Percentiles rank a stretch among this genome's conserved stretches.
These are phyloP conservation scores for Myxozyma mucilagina DNA, from an alignment of 805 yeast genomes.

Conservation along the genomic window DNA sequence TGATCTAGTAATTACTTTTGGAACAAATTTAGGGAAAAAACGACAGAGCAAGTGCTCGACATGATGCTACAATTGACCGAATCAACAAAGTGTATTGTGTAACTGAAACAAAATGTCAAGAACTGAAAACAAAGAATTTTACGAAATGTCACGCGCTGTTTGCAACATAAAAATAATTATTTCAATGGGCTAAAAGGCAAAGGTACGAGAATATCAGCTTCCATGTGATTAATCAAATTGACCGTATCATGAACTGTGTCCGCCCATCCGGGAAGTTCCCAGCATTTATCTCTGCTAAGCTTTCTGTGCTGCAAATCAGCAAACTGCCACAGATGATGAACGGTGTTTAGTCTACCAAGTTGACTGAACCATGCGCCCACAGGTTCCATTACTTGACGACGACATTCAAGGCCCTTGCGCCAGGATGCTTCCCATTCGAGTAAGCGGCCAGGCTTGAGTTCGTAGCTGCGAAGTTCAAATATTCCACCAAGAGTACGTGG, in stretches of 20 bases:
- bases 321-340: constrained; percentile 49
- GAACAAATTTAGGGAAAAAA: too few species aligned
- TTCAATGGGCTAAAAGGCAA: constrained; percentile 45
- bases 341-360: constrained; percentile 45
- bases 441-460: constrained; percentile 44
- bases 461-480: constrained; percentile 46
- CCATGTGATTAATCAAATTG: constrained; percentile 43
- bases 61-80: too few species aligned
- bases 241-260: constrained; percentile 49
- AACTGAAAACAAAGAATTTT: too few species aligned
- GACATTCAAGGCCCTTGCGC: constrained; percentile 45
- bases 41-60: too few species aligned
- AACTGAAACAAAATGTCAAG: too few species aligned
- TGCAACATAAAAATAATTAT: neutral
- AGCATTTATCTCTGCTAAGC: constrained; percentile 45
- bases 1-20: too few species aligned
- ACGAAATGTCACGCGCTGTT: too few species aligned
- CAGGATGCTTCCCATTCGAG: constrained; percentile 49
- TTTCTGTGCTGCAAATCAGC: constrained; percentile 48
- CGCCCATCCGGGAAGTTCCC: constrained; percentile 50
- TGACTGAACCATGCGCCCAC: constrained; percentile 50
- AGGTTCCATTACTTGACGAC: constrained; percentile 51
- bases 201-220: constrained; percentile 44
- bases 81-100: too few species aligned
- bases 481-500: constrained; percentile 47